Conservation (phyloP, 495 filamentous ascomycete genomes). For the Penicillium cataractarum region DNA sequence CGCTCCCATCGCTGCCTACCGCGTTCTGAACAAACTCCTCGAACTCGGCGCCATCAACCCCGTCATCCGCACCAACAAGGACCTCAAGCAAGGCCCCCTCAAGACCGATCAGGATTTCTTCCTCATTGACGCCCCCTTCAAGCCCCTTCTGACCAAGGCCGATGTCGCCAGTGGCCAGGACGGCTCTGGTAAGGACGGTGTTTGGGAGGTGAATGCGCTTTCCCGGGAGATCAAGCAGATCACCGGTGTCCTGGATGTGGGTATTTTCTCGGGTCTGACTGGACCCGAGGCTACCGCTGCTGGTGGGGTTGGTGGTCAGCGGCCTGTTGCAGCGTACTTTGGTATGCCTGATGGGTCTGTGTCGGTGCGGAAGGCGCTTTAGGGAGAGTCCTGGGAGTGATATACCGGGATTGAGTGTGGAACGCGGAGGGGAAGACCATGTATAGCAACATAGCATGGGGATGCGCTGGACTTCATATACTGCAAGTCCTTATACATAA, state of each 20-base stretch:
- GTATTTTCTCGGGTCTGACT: constrained; percentile 81
- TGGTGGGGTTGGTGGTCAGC: constrained; percentile 74
- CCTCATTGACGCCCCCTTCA: constrained; percentile 90
- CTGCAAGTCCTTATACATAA: constrained; percentile 21
- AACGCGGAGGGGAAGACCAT: not conserved
- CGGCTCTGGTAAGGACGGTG: constrained; percentile 56
- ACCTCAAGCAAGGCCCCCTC: constrained; percentile 75
- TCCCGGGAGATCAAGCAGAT: constrained; percentile 75
- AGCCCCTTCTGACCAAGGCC: constrained; percentile 62
- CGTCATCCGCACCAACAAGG: constrained; percentile 65
- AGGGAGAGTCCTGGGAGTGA: constrained; percentile 2
- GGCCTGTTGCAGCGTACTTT: constrained; percentile 92
- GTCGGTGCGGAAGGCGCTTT: constrained; percentile 50
- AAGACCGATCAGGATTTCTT: constrained; percentile 95
- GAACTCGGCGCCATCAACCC: constrained; percentile 72
- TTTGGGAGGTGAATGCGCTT: constrained; percentile 79
- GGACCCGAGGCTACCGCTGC: constrained; percentile 64
- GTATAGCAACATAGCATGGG: not conserved
- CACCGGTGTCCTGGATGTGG: constrained; percentile 87
- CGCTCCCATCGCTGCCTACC: constrained; percentile 74
- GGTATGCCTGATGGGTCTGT: constrained; percentile 82
- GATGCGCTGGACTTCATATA: constrained; percentile 7
- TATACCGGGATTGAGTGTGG: not conserved
- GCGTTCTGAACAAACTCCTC: constrained; percentile 68
- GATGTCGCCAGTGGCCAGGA: constrained; percentile 56